phyloP scores from a whole-genome alignment of 495 filamentous ascomycete genomes.

The Platismatia glauca region DNA sequence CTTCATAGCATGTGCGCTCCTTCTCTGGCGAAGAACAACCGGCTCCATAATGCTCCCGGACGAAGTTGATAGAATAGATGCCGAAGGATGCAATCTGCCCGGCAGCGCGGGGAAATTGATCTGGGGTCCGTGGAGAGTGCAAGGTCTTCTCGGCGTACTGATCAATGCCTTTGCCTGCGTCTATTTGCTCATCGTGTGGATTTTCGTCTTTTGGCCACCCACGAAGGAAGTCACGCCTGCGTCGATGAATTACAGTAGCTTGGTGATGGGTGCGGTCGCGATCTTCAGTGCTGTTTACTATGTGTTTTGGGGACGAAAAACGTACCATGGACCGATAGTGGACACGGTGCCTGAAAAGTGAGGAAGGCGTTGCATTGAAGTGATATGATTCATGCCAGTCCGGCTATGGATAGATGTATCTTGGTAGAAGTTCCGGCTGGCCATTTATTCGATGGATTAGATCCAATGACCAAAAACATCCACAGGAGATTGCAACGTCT shows the following conservation, averaged over 20 bases:
- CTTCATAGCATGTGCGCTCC: constrained; percentile 25
- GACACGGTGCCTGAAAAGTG: neutral
- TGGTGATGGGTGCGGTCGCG: constrained; percentile 27
- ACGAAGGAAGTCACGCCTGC: constrained; percentile 23
- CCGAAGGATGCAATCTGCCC: constrained; percentile 22
- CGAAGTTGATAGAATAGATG: neutral
- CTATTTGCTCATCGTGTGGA: constrained; percentile 26
- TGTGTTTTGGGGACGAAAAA: neutral
- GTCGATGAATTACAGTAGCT: constrained; percentile 30
- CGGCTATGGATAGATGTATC: too few species aligned
- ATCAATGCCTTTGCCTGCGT: constrained; percentile 26
- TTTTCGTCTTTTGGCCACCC: constrained; percentile 29
- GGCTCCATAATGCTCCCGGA: neutral
- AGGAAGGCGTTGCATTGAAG: neutral
- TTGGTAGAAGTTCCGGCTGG: too few species aligned
- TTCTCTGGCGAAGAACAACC: constrained; percentile 12
- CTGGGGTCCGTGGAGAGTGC: constrained; percentile 24
- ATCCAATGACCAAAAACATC: too few species aligned
- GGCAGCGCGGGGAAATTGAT: constrained; percentile 18
- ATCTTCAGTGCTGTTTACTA: constrained; percentile 10
- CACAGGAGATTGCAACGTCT: neutral
- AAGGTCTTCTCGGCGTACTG: constrained; percentile 16
- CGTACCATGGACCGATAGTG: constrained; percentile 5
- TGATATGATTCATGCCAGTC: too few species aligned
- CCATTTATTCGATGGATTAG: too few species aligned